These are phyloP conservation scores for Sordaria brevicollis DNA, from an alignment of 495 filamentous ascomycete genomes.

Conservation along the genomic window DNA sequence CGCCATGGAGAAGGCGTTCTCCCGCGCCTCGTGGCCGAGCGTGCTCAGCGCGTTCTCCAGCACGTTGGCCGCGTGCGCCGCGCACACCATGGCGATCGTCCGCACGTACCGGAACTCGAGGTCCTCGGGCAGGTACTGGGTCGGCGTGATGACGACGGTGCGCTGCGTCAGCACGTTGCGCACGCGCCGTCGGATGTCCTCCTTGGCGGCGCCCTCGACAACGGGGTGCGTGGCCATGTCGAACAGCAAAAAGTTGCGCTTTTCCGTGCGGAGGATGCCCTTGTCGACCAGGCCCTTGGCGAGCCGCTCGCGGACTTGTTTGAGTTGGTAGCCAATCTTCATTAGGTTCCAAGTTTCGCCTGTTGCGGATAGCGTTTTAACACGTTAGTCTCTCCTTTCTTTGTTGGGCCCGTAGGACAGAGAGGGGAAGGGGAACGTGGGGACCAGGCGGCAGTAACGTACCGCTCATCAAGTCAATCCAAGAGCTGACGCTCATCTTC, in stretches of 20 bases:
- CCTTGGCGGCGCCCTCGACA: conserved; percentile 91
- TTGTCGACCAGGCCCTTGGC: conserved; percentile 99
- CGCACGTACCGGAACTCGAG: conserved; percentile 86
- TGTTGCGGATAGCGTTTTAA: conserved; percentile 23
- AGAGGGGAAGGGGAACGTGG: not conserved
- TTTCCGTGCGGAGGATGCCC: conserved; percentile 95
- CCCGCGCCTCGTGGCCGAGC: conserved; percentile 85
- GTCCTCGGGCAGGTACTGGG: conserved; percentile 83
- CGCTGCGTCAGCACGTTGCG: conserved; percentile 86
- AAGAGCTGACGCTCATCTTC: conserved; percentile 98
- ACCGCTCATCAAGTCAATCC: conserved; percentile 99
- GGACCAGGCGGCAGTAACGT: conserved; percentile 19
- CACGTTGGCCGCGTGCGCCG: conserved; percentile 95
- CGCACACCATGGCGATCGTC: conserved; percentile 92
- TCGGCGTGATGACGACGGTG: conserved; percentile 77
- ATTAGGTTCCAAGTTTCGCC: conserved; percentile 99
- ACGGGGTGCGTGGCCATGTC: conserved; percentile 99
- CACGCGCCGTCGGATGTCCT: conserved; percentile 87
- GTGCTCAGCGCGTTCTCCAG: conserved; percentile 93
- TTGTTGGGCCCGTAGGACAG: not conserved
- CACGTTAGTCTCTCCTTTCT: not conserved
- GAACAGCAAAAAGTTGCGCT: conserved; percentile 97
- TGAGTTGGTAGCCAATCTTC: conserved; percentile 99
- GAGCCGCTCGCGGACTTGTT: conserved; percentile 95
- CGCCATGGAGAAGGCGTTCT: conserved; percentile 91